A percentile compares a stretch with the other conserved stretches of the same genome.
These are phyloP conservation scores for Penicillium cinerascens DNA, from an alignment of 495 filamentous ascomycete genomes.

Conservation along the genomic window DNA sequence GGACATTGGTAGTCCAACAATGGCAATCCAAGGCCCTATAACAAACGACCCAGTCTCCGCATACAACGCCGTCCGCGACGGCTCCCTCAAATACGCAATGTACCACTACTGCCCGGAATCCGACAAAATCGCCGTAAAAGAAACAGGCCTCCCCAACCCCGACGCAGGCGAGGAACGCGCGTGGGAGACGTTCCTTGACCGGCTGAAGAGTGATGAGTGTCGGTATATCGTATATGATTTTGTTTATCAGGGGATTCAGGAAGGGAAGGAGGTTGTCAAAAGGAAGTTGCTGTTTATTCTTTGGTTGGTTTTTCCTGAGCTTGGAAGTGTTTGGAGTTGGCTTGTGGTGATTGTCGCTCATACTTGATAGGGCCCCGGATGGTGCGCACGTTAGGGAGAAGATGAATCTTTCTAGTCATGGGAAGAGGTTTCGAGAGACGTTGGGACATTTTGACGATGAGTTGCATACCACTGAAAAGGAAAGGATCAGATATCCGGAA, in stretches of 20 bases:
- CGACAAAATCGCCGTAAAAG: background rate
- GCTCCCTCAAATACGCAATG: background rate
- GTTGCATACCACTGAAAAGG: background rate
- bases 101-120: background rate
- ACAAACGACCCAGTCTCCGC: background rate
- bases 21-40: background rate
- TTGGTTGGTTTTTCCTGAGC: background rate
- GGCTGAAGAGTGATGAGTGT: background rate
- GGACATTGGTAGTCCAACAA: too few relatives aligned
- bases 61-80: background rate
- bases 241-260: background rate
- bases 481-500: background rate
- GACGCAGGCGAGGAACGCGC: background rate
- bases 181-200: background rate
- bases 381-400: background rate
- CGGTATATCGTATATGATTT: background rate
- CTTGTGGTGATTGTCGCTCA: background rate
- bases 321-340: too few relatives aligned
- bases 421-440: background rate
- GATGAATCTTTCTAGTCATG: background rate
- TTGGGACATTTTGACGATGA: background rate
- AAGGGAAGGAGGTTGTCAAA: background rate
- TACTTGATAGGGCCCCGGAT: background rate
- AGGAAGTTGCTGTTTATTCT: background rate
- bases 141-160: background rate